Conservation (phyloP, 2,329 filamentous ascomycete species). For the Curvularia spicifera region DNA sequence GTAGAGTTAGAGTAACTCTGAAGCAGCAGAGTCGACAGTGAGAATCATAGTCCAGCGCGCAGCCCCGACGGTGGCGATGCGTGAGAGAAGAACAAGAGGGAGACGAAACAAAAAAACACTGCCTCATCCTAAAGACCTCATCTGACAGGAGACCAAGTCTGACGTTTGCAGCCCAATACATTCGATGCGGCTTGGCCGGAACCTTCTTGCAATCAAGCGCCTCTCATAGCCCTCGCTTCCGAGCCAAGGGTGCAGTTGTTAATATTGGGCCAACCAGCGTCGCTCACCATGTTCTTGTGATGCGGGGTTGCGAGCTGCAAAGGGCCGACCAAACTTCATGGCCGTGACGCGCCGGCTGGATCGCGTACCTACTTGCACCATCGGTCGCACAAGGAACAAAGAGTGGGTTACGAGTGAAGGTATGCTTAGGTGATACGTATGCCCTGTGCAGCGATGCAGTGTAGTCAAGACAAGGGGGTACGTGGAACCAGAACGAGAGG, state of each 20-base stretch:
- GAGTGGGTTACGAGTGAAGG: background rate
- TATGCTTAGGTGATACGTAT: background rate
- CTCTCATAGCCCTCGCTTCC: slow-evolving; percentile 18
- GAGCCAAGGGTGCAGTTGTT: slow-evolving; percentile 21
- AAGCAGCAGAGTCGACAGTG: slow-evolving; percentile 5
- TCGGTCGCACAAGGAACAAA: background rate
- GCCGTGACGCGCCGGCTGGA: slow-evolving; percentile 1
- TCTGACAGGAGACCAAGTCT: slow-evolving; percentile 24
- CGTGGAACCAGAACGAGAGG: background rate
- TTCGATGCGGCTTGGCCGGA: slow-evolving; percentile 22
- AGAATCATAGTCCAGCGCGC: slow-evolving; percentile 14
- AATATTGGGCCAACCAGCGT: slow-evolving; percentile 22
- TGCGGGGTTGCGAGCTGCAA: slow-evolving; percentile 23
- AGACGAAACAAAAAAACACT: background rate
- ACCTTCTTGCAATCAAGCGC: slow-evolving; percentile 9
- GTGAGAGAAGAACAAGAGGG: slow-evolving; percentile 3
- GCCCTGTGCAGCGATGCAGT: background rate
- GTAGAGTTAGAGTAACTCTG: slow-evolving; percentile 4
- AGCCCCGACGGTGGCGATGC: slow-evolving; percentile 6
- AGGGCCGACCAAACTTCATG: slow-evolving; percentile 12
- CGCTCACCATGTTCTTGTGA: slow-evolving; percentile 27
- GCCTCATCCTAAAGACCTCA: slow-evolving; percentile 19
- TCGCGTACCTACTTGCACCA: slow-evolving; percentile 6
- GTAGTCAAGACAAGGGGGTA: background rate
- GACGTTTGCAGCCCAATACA: slow-evolving; percentile 21